phyloP scores from a whole-genome alignment of 257 asterid species.

The Rhazya stricta region DNA sequence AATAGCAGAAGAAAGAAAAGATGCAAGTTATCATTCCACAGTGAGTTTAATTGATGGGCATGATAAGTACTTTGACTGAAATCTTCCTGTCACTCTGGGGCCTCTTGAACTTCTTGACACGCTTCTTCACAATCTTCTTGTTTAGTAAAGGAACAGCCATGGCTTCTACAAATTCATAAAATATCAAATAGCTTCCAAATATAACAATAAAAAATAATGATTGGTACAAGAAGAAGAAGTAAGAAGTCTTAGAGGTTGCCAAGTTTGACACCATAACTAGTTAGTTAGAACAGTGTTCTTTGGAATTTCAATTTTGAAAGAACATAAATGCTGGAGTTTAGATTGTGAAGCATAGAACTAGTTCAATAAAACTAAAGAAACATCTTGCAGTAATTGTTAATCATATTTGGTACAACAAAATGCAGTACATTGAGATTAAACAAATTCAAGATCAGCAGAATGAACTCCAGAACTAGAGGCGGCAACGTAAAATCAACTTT shows the following conservation, averaged over 20 bases:
- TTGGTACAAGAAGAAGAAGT: neutral
- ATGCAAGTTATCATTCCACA: neutral
- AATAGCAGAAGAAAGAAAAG: neutral
- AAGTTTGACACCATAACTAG: neutral
- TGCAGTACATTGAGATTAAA: neutral
- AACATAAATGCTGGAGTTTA: neutral
- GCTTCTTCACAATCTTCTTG: constrained; percentile 48
- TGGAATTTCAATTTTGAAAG: too few species aligned
- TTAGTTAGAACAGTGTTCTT: neutral
- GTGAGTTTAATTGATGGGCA: neutral
- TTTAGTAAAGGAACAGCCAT: constrained; percentile 45
- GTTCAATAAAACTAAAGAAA: neutral
- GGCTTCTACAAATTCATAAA: constrained; percentile 15
- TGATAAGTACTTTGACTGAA: constrained; percentile 37
- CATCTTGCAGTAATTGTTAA: neutral
- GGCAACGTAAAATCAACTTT: too few species aligned
- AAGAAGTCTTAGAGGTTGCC: too few species aligned
- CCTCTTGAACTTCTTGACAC: constrained; percentile 48
- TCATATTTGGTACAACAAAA: neutral
- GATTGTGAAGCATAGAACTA: neutral
- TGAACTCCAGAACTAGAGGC: too few species aligned
- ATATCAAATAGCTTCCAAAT: neutral
- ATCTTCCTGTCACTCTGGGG: constrained; percentile 41
- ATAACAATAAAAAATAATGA: neutral
- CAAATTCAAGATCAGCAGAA: neutral